Base-by-base conservation (phyloP, 129 eudicot genomes). In the Tanacetum coccineum region DNA sequence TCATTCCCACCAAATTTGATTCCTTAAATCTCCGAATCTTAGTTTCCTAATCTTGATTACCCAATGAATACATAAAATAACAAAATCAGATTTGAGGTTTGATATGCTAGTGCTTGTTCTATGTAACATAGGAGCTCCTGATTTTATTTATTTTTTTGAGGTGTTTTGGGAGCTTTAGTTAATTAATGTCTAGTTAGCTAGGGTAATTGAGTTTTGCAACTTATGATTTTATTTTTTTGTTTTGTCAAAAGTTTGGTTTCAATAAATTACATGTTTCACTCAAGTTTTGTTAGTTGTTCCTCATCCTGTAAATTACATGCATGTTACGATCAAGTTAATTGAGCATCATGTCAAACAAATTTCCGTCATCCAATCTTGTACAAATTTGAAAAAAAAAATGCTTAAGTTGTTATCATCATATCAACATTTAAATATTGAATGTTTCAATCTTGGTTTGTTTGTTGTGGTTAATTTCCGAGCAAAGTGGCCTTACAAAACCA, bases 1-100 rank as follows among this genome's bases (percentile, higher is more conserved):
- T 71, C 95, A 13, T 76, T 80, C 65, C 81, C 89, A 20, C 77
- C 85, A 30, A 76, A 88, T 75, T 20, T 80, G 15, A 75, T 88
- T 59, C 95, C 91, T 54, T 85, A 65, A 78, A 36, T 49, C 28
- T 18, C 45, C 7, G 4, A 36, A 25, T 21, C 53, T 28, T 22
- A 57, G 66, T 67, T 72, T 68, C 77, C 30, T 64, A 67, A 55
- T 47, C 22, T 48, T 66, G 26, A 15, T 54, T 68, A 48, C 62
- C 10, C 15, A 3, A 12, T 5, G 14, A 44, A 50, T 51, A 50
- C 6, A 39, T 52, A 71, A 32, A 13, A 66, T 18, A 30, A 55
- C 13, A 1, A 3, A 53, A 17, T 25, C 15, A 30, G 65, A 22
- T 0, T 22, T 6, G 67, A 21, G 72, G 73, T 67, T 58, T 44